Percentiles rank a stretch among this genome's conserved stretches.
These are phyloP conservation scores for Terfezia boudieri DNA, from an alignment of 495 filamentous ascomycete species.

Conservation along the genomic window DNA sequence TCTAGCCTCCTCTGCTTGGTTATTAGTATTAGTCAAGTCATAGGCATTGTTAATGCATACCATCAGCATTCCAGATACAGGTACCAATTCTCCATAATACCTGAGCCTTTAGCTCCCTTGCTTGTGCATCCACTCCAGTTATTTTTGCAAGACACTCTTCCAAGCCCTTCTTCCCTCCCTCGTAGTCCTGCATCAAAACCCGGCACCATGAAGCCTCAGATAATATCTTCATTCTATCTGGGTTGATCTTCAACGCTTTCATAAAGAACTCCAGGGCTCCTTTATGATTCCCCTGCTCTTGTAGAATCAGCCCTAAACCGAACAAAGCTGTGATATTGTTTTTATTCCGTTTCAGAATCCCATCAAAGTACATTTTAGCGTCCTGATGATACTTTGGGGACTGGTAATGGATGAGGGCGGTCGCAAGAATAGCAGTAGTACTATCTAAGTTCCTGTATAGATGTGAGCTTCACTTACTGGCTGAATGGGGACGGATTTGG, in stretches of 20 bases:
- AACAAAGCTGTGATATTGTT: conserved; percentile 60
- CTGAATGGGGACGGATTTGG: background rate
- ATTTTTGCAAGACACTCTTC: conserved; percentile 42
- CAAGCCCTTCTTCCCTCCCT: conserved; percentile 39
- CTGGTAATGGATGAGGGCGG: conserved; percentile 66
- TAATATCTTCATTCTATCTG: conserved; percentile 47
- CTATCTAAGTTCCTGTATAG: conserved; percentile 35
- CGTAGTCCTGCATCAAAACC: conserved; percentile 56
- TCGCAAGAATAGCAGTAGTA: conserved; percentile 53
- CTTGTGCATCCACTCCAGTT: conserved; percentile 26
- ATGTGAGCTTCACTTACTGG: conserved; percentile 1
- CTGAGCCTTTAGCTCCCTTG: conserved; percentile 54
- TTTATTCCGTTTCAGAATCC: conserved; percentile 46
- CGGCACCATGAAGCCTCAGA: conserved; percentile 79
- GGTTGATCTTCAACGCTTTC: conserved; percentile 47
- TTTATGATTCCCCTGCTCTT: conserved; percentile 71
- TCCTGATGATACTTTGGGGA: conserved; percentile 73
- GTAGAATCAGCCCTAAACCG: conserved; percentile 71
- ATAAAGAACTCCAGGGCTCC: conserved; percentile 57
- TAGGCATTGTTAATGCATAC: conserved; percentile 2
- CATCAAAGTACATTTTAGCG: conserved; percentile 61
- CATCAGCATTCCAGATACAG: conserved; percentile 52
- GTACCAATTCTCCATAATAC: conserved; percentile 72
- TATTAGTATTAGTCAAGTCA: background rate
- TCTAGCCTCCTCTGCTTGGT: conserved; percentile 19